Conservation (phyloP, 495 filamentous ascomycete genomes). For the Viridothelium virens region DNA sequence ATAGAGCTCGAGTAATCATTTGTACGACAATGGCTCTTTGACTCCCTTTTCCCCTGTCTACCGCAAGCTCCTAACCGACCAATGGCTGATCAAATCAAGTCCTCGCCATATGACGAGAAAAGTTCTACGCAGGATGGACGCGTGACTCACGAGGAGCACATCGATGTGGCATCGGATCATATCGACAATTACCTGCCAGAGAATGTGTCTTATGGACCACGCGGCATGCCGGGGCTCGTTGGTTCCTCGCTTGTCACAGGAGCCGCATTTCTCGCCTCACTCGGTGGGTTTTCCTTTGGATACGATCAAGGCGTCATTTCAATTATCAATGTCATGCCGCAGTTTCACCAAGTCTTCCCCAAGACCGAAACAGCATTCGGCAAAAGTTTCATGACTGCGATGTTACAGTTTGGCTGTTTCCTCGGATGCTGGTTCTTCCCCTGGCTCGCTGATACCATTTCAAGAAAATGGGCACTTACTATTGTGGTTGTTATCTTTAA, state of each 20-base stretch:
- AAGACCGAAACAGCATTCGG: constrained; percentile 11
- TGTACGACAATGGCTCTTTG: no score
- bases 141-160: neutral
- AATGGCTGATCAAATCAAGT: no score
- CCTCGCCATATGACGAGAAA: no score
- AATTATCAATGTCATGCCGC: constrained; percentile 27
- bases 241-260: neutral
- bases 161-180: neutral
- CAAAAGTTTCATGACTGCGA: constrained; percentile 15
- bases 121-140: no score
- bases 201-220: constrained; percentile 1
- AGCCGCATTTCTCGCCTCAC: constrained; percentile 7
- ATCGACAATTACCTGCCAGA: neutral
- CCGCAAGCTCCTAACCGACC: no score
- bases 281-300: constrained; percentile 5
- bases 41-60: no score
- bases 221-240: neutral
- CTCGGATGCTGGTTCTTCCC: constrained; percentile 30
- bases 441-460: constrained; percentile 27
- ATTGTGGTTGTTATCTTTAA: constrained; percentile 26
- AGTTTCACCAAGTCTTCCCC: constrained; percentile 27
- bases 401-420: constrained; percentile 29
- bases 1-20: no score
- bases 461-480: constrained; percentile 30
- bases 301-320: constrained; percentile 29